These are phyloP conservation scores for Fusarium chlamydosporum DNA, from an alignment of 2,329 filamentous ascomycete genomes.

Conservation along the genomic window DNA sequence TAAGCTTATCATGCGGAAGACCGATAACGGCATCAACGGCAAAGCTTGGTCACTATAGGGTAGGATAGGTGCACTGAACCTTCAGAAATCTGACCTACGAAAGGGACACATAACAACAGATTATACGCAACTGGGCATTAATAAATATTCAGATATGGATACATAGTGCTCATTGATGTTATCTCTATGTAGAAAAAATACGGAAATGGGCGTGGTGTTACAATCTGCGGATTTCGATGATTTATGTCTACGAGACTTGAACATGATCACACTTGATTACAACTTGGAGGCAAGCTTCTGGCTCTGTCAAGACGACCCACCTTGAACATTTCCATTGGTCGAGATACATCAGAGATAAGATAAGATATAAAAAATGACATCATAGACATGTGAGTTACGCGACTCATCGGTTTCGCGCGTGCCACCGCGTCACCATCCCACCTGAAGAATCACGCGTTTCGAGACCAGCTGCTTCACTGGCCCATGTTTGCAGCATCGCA, in stretches of 20 bases:
- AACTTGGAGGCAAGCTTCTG: background rate
- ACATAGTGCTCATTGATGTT: fast-evolving
- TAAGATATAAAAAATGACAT: background rate
- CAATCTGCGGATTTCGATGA: background rate
- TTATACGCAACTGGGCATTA: no score
- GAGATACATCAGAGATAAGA: background rate
- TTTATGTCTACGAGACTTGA: no score
- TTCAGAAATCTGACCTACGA: background rate
- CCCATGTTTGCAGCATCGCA: background rate
- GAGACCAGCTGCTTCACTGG: background rate
- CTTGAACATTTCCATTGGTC: background rate
- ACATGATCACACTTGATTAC: fast-evolving
- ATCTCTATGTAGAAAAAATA: background rate
- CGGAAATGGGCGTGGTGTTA: background rate
- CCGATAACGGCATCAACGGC: background rate
- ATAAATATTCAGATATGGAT: fast-evolving
- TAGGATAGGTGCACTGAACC: background rate
- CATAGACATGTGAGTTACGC: background rate
- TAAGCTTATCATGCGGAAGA: slow-evolving; percentile 5
- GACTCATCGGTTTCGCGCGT: no score
- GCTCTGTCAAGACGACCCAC: background rate
- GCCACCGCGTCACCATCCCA: background rate
- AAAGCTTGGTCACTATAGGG: background rate
- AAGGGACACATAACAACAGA: fast-evolving
- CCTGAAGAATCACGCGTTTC: background rate